Base-by-base conservation (phyloP, 768 basidiomycete genomes). In the Lactifluus subvellereus region DNA sequence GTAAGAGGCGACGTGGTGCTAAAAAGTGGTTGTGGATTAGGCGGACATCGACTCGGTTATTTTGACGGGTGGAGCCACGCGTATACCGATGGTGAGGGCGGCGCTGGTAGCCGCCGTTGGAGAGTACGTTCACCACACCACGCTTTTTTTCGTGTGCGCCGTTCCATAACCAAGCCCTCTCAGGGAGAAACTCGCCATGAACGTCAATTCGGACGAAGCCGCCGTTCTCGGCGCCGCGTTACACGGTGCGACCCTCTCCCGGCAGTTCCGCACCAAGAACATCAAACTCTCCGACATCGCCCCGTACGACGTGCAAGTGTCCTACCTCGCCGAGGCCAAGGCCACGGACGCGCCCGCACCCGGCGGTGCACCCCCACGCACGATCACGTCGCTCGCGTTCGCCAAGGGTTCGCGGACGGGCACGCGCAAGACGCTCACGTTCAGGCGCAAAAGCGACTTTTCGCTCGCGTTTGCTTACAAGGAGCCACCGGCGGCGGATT, bases 141-240 rank as follows among this genome's bases (percentile, higher is more conserved):
- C 18, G 18, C 33, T 53, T 53, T 7, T 35, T 53, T 53, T 7
- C 32, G 9, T 52, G n/a, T 52, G 22, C 20, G 10, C 4, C 14
- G 65, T 60, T 60, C 55, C 62, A 53, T 22, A 50, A 22, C 51
- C 30, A 30, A 40, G 7, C 14, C 32, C 61, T 16, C 43, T 6
- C 56, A 89, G 86, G 52, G 83, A 87, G 57, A 92, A 91, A 74
- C 88, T 98, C 61, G 92, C 96, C 6, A 80, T 88, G 71, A 98
- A 98, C 68, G 91, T 99, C 64, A 98, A 99, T 72, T 88, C 96
- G 0, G 97, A 98, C 72, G 97, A 99, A 76, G 91, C 94, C 0
- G 91, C 89, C 30, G 96, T 98, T 20, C 82, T 99, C 49, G 94
- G 88, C 48, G 94, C 96, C 27, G 96, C 91, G 1, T 85, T 97